phyloP scores from a whole-genome alignment of 148 eudicot species.

The Rheum nobile region DNA sequence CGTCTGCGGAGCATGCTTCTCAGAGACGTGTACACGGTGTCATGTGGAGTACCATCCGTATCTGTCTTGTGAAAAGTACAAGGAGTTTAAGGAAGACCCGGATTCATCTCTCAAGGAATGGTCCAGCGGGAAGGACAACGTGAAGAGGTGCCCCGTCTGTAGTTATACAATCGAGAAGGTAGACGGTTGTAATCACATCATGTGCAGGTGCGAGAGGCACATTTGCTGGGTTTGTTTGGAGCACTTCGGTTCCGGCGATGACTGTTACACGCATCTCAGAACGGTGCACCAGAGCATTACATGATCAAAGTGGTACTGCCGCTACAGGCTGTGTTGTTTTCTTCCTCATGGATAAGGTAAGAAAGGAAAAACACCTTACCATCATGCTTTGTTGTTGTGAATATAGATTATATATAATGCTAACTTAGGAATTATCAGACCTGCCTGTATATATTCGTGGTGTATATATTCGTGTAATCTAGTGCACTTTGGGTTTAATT shows the following conservation, averaged over 20 bases:
- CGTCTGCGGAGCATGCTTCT: slow-evolving; percentile 71
- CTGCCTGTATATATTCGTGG: background rate
- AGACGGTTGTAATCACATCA: slow-evolving; percentile 88
- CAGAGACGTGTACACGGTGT: slow-evolving; percentile 71
- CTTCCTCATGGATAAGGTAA: background rate
- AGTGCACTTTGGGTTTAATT: background rate
- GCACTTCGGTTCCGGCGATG: slow-evolving; percentile 33
- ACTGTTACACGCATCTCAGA: slow-evolving; percentile 67
- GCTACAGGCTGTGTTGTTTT: too few species aligned
- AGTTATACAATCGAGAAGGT: slow-evolving; percentile 73
- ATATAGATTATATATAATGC: background rate
- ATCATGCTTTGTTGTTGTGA: background rate
- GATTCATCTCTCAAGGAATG: slow-evolving; percentile 70
- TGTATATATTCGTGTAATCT: background rate
- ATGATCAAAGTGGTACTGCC: too few species aligned
- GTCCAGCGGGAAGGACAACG: slow-evolving; percentile 65
- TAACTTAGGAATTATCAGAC: background rate
- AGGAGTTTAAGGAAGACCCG: slow-evolving; percentile 70
- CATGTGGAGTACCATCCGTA: slow-evolving; percentile 72
- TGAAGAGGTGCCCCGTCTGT: slow-evolving; percentile 66
- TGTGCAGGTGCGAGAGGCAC: slow-evolving; percentile 76
- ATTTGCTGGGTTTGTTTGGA: slow-evolving; percentile 90
- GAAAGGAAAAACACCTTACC: background rate
- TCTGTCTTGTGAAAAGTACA: slow-evolving; percentile 71
- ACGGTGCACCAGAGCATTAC: slow-evolving; percentile 42